Evolutionary conservation across 2,329 filamentous ascomycete species (phyloP).

Genomic region (Penicillium sp.): DNA sequence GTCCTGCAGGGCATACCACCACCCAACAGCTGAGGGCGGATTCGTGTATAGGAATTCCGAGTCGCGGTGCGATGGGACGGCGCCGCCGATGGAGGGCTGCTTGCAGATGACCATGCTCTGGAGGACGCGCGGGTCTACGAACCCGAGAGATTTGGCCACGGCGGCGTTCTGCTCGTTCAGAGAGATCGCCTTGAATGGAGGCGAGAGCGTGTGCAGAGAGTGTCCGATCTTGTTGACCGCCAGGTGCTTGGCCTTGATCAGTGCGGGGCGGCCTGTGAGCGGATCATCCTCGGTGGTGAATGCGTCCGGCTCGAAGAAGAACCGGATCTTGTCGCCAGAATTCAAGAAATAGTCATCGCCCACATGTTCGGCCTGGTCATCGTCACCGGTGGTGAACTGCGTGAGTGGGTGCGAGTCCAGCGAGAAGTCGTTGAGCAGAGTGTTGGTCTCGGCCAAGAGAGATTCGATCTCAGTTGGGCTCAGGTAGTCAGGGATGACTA

Average conservation of each 20-base stretch:
- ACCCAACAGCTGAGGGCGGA: constrained; percentile 87
- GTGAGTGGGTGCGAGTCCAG: constrained; percentile 90
- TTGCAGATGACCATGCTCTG: constrained; percentile 99
- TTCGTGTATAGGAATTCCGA: constrained; percentile 90
- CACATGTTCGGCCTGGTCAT: constrained; percentile 72
- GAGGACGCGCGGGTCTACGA: constrained; percentile 75
- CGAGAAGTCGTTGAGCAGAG: constrained; percentile 75
- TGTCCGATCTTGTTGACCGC: constrained; percentile 93
- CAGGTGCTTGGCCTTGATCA: constrained; percentile 78
- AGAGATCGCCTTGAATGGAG: constrained; percentile 66
- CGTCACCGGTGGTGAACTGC: constrained; percentile 84
- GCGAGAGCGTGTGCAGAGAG: constrained; percentile 72
- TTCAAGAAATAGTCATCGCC: constrained; percentile 93
- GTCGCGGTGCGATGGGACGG: constrained; percentile 90
- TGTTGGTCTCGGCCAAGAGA: constrained; percentile 76
- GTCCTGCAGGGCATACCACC: constrained; percentile 97
- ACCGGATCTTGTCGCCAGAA: constrained; percentile 89
- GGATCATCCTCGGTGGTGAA: constrained; percentile 35
- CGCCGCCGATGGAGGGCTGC: constrained; percentile 92
- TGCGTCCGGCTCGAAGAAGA: constrained; percentile 97
- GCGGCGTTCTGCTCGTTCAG: constrained; percentile 58
- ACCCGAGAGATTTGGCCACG: constrained; percentile 75
- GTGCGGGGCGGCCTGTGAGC: constrained; percentile 60
- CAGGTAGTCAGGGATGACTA: constrained; percentile 82
- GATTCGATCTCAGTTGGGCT: constrained; percentile 66